phyloP scores from a whole-genome alignment of 2,329 filamentous ascomycete species.

The Alternaria dauci region DNA sequence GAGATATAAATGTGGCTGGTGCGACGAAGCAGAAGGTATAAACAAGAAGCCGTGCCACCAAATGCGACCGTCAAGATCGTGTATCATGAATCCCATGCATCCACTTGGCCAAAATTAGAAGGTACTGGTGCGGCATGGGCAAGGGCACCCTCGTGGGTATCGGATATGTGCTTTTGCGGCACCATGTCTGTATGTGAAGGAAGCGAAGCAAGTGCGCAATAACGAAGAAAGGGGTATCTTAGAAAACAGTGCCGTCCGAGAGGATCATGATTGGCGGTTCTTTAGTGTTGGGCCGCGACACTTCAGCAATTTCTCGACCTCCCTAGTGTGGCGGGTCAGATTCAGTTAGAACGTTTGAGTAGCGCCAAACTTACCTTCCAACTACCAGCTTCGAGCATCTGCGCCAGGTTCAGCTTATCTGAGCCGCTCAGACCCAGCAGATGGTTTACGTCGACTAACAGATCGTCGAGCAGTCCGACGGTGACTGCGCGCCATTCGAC shows the following conservation, averaged over 20 bases:
- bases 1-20: conserved; percentile 11
- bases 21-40: conserved; percentile 23
- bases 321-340: conserved; percentile 62
- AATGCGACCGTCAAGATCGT: conserved; percentile 40
- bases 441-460: conserved; percentile 73
- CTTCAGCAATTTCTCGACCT: conserved; percentile 93
- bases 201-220: conserved; percentile 36
- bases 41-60: conserved; percentile 32
- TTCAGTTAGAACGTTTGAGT: neutral
- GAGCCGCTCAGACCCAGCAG: conserved; percentile 73
- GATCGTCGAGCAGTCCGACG: conserved; percentile 76
- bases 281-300: conserved; percentile 94
- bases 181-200: conserved; percentile 24
- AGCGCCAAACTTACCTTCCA: conserved; percentile 80
- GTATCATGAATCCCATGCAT: conserved; percentile 30
- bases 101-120: conserved; percentile 28
- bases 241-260: conserved; percentile 96
- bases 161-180: conserved; percentile 27
- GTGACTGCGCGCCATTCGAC: conserved; percentile 82
- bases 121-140: conserved; percentile 16
- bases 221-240: conserved; percentile 55
- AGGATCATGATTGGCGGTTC: conserved; percentile 96
- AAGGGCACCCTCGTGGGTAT: conserved; percentile 17
- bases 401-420: conserved; percentile 77
- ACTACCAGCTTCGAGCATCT: conserved; percentile 93